A percentile compares a stretch with the other conserved stretches of the same genome.
These are phyloP conservation scores for Neurospora tetrasperma DNA, from an alignment of 495 filamentous ascomycete genomes.

Conservation along the genomic window DNA sequence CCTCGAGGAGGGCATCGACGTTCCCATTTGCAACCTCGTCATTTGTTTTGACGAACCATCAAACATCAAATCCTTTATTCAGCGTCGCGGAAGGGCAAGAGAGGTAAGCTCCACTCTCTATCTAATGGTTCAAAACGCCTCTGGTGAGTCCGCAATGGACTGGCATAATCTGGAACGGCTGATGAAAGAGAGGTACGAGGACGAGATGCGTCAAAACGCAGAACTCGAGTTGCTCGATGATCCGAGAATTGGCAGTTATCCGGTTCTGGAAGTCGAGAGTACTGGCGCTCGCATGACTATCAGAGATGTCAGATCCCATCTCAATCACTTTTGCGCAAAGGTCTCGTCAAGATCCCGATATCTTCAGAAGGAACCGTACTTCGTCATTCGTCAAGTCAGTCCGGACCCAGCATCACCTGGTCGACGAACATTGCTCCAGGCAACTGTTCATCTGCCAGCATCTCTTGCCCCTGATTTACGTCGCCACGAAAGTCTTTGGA, in stretches of 20 bases:
- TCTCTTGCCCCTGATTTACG: slow-evolving; percentile 58
- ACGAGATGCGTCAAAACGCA: slow-evolving; percentile 49
- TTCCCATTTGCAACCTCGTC: slow-evolving; percentile 75
- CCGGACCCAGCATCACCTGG: neutral
- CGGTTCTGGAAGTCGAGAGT: slow-evolving; percentile 35
- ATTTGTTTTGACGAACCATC: slow-evolving; percentile 71
- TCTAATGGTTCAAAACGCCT: slow-evolving; percentile 42
- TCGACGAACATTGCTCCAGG: slow-evolving; percentile 24
- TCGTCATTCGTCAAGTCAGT: slow-evolving; percentile 21
- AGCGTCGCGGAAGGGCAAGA: slow-evolving; percentile 76
- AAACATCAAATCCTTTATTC: slow-evolving; percentile 79
- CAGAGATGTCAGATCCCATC: slow-evolving; percentile 59
- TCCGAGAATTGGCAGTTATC: slow-evolving; percentile 35
- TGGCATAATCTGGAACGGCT: slow-evolving; percentile 57
- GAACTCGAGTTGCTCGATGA: slow-evolving; percentile 42
- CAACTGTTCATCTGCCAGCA: slow-evolving; percentile 60
- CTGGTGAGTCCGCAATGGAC: slow-evolving; percentile 23
- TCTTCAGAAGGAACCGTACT: slow-evolving; percentile 30
- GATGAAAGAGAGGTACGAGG: slow-evolving; percentile 66
- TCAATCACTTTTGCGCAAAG: slow-evolving; percentile 71
- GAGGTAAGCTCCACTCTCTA: slow-evolving; percentile 60
- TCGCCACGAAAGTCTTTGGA: slow-evolving; percentile 32
- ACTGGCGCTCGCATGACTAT: slow-evolving; percentile 65
- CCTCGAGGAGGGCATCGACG: slow-evolving; percentile 86
- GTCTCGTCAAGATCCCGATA: slow-evolving; percentile 36